Evolutionary conservation across 805 yeast genomes (phyloP).

Genomic region (Teunomyces aglyptinius): DNA sequence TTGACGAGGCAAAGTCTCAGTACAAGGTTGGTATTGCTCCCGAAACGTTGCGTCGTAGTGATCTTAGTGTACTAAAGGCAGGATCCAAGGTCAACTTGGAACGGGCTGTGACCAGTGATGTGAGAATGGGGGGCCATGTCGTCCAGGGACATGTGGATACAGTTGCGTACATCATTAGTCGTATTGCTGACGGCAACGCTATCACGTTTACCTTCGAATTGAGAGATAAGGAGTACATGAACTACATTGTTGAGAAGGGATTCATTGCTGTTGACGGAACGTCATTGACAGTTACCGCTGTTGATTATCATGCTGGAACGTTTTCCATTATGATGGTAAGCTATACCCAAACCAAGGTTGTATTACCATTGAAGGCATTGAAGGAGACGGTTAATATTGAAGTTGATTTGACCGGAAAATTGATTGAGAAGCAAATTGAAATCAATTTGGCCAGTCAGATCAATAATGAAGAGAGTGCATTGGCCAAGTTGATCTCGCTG

Average conservation of each 20-base stretch:
- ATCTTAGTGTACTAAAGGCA: conserved; percentile 56
- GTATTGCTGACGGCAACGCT: conserved; percentile 68
- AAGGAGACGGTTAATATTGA: conserved; percentile 82
- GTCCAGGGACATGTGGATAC: conserved; percentile 99
- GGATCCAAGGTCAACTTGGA: conserved; percentile 81
- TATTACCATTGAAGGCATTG: conserved; percentile 60
- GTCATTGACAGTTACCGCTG: conserved; percentile 81
- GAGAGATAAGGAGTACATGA: conserved; percentile 57
- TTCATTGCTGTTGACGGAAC: conserved; percentile 92
- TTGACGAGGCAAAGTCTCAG: conserved; percentile 41
- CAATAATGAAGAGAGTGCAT: conserved; percentile 44
- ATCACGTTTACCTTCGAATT: conserved; percentile 71
- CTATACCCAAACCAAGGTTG: conserved; percentile 82
- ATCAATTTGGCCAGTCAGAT: conserved; percentile 55
- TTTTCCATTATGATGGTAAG: conserved; percentile 90
- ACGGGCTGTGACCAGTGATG: conserved; percentile 83
- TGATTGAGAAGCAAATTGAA: conserved; percentile 82
- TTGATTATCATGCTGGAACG: conserved; percentile 52
- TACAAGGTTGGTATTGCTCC: conserved; percentile 93
- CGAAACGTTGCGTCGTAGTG: conserved; percentile 83
- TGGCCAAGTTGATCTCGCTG: conserved; percentile 45
- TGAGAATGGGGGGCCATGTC: conserved; percentile 92
- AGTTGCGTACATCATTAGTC: conserved; percentile 60
- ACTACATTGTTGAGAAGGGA: conserved; percentile 91
- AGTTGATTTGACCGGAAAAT: conserved; percentile 92